phyloP scores from a whole-genome alignment of 768 basidiomycete species.

The Auricularia sp. region DNA sequence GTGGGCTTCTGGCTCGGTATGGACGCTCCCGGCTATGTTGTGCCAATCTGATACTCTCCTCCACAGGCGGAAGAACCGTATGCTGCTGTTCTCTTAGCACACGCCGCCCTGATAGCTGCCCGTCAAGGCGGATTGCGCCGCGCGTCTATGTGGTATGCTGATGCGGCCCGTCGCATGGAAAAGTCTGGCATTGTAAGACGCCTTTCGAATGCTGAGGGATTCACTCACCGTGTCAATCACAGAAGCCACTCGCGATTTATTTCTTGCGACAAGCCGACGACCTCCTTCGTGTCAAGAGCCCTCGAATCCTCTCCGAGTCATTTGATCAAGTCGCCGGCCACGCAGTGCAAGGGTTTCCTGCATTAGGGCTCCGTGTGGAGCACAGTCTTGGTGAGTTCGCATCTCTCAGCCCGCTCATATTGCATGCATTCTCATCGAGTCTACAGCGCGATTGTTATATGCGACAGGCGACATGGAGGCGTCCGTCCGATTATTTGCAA shows the following conservation, averaged over 20 bases:
- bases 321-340: conserved; percentile 69
- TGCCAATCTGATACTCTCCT: conserved; percentile 9
- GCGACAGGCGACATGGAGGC: conserved; percentile 75
- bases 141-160: conserved; percentile 70
- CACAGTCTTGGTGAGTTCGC: conserved; percentile 57
- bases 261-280: conserved; percentile 65
- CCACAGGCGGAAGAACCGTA: conserved; percentile 73
- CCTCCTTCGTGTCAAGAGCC: conserved; percentile 18
- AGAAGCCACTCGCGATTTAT: conserved; percentile 83
- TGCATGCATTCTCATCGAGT: conserved; percentile 4
- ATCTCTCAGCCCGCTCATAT: not conserved
- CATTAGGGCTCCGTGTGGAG: conserved; percentile 62
- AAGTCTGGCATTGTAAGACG: conserved; percentile 72
- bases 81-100: conserved; percentile 67
- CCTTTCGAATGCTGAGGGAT: not conserved
- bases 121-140: conserved; percentile 45
- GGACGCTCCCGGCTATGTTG: conserved; percentile 21
- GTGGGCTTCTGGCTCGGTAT: conserved; percentile 73
- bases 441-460: conserved; percentile 72
- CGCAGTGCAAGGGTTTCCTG: conserved; percentile 42
- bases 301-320: conserved; percentile 32
- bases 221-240: conserved; percentile 5
- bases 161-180: conserved; percentile 67
- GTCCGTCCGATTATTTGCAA: conserved; percentile 72
- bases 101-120: conserved; percentile 63